Percentiles rank a stretch among this genome's conserved stretches.
Conservation (phyloP, 1,284 basidiomycete genomes). For the Heimioporus retisporus region DNA sequence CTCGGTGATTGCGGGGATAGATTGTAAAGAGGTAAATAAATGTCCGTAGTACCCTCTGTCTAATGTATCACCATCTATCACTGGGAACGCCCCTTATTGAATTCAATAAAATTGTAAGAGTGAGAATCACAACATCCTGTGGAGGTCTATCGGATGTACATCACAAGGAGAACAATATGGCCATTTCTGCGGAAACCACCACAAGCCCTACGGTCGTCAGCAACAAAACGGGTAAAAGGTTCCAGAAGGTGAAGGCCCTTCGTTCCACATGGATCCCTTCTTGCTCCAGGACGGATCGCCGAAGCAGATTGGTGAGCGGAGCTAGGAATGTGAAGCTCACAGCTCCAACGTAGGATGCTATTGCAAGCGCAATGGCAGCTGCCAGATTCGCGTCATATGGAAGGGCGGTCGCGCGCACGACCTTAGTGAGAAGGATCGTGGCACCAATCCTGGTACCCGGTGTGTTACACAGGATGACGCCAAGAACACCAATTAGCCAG, state of each 20-base stretch:
- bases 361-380: slow-evolving; percentile 71
- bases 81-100: too few species aligned
- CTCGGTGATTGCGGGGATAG: too few species aligned
- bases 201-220: slow-evolving; percentile 67
- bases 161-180: slow-evolving; percentile 54
- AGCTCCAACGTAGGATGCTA: slow-evolving; percentile 93
- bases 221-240: slow-evolving; percentile 17
- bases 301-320: too few species aligned
- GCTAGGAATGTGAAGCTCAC: slow-evolving; percentile 93
- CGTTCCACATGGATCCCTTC: slow-evolving; percentile 82
- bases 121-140: too few species aligned
- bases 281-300: slow-evolving; percentile 83
- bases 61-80: too few species aligned
- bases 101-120: too few species aligned
- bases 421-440: slow-evolving; percentile 87
- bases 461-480: slow-evolving; percentile 88
- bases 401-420: slow-evolving; percentile 47
- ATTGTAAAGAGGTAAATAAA: too few species aligned
- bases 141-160: background rate
- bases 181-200: slow-evolving; percentile 73
- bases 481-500: slow-evolving; percentile 68
- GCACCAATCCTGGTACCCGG: slow-evolving; percentile 97
- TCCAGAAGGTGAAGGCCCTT: slow-evolving; percentile 11
- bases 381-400: slow-evolving; percentile 14
- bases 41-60: too few species aligned